phyloP scores from a whole-genome alignment of 106 monocot species.

The Chionographis japonica region DNA sequence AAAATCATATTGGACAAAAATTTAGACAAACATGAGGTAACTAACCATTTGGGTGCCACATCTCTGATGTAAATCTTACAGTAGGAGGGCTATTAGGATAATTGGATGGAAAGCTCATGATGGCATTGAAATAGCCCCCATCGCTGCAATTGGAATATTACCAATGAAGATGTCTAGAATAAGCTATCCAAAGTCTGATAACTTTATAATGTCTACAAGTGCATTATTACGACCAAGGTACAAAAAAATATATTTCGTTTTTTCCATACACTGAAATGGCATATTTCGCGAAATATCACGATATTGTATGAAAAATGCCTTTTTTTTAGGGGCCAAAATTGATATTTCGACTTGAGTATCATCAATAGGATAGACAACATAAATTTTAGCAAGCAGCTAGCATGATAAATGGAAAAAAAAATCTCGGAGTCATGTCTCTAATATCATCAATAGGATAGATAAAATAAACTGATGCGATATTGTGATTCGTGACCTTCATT shows the following conservation, averaged over 20 bases:
- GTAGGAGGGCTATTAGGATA: slow-evolving; percentile 71
- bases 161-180: not conserved
- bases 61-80: slow-evolving; percentile 68
- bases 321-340: no score
- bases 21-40: slow-evolving; percentile 15
- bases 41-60: slow-evolving; percentile 83
- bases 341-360: no score
- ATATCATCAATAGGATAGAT: no score
- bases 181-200: not conserved
- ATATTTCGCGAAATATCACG: no score
- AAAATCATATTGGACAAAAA: not conserved
- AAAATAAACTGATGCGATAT: no score
- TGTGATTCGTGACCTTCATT: no score
- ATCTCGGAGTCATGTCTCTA: no score
- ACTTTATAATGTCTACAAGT: not conserved
- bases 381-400: no score
- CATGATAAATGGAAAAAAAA: no score
- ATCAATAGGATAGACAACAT: no score
- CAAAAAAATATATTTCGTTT: not conserved
- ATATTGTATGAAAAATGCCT: no score
- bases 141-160: slow-evolving; percentile 28
- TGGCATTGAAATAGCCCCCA: slow-evolving; percentile 69
- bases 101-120: slow-evolving; percentile 65
- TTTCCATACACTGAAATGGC: no score
- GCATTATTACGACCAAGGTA: not conserved